A percentile compares a stretch with the other conserved stretches of the same genome.
phyloP scores from a whole-genome alignment of 257 asterid species.

The Cordia subcordata region DNA sequence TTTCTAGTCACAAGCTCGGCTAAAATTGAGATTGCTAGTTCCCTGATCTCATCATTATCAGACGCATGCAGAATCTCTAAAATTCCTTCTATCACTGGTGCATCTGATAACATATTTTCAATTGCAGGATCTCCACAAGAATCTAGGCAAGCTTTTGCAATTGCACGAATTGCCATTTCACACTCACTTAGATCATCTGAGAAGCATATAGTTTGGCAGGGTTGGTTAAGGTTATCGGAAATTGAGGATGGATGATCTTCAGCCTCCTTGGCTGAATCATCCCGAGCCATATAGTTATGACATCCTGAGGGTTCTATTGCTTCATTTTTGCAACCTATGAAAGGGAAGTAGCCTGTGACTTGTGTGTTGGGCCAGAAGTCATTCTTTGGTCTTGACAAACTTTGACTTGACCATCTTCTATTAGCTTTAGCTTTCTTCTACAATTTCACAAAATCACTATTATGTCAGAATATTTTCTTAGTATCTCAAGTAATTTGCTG shows the following conservation, averaged over 20 bases:
- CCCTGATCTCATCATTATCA: conserved; percentile 60
- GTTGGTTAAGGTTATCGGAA: conserved; percentile 27
- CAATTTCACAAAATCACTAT: conserved; percentile 5
- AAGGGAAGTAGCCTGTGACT: conserved; percentile 43
- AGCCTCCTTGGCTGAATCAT: conserved; percentile 24
- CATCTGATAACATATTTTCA: conserved; percentile 38
- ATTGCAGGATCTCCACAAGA: conserved; percentile 30
- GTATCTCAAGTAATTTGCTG: not conserved
- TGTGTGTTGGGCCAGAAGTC: conserved; percentile 36
- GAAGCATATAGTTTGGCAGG: conserved; percentile 45
- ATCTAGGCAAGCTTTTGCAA: conserved; percentile 62
- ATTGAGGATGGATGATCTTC: conserved; percentile 8
- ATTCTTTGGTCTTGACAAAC: conserved; percentile 24
- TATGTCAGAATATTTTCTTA: not conserved
- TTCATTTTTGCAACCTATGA: conserved; percentile 49
- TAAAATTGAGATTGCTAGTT: conserved; percentile 60
- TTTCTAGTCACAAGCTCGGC: conserved; percentile 58
- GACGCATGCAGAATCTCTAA: conserved; percentile 58
- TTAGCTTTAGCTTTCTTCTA: conserved; percentile 42
- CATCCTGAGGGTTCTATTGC: conserved; percentile 26
- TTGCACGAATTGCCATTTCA: conserved; percentile 53
- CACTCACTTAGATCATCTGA: conserved; percentile 59
- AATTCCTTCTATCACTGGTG: conserved; percentile 51
- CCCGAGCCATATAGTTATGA: conserved; percentile 13
- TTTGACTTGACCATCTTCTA: conserved; percentile 40